Percentiles rank a stretch among this genome's conserved stretches.
Conservation (phyloP, 1,139 yeast species). For the Entelexis paramagnoliae region DNA sequence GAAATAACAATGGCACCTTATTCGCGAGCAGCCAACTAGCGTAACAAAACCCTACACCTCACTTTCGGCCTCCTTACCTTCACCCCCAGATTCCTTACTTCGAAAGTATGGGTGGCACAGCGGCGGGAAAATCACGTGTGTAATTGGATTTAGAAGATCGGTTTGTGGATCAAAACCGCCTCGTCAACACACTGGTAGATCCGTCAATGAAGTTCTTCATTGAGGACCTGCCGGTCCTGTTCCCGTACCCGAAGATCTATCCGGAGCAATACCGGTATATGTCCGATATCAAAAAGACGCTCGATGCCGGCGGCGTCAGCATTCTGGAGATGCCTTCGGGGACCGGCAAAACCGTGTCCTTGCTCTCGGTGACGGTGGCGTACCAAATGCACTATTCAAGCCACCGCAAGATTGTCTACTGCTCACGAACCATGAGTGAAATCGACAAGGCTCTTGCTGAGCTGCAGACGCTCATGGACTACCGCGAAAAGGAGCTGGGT, state of each 20-base stretch:
- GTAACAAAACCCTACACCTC: too few relatives aligned
- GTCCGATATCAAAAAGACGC: slow-evolving; percentile 86
- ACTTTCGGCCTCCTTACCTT: too few relatives aligned
- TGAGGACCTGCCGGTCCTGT: slow-evolving; percentile 88
- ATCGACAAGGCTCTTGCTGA: slow-evolving; percentile 97
- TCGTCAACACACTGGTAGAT: not conserved
- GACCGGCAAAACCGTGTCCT: slow-evolving; percentile 91
- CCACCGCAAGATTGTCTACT: slow-evolving; percentile 84
- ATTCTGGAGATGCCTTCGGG: slow-evolving; percentile 99
- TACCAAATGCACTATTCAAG: slow-evolving; percentile 94
- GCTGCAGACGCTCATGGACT: slow-evolving; percentile 78
- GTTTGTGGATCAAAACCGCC: not conserved
- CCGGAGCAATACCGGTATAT: slow-evolving; percentile 98
- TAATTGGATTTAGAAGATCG: not conserved
- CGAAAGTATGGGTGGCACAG: too few relatives aligned
- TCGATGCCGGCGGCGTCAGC: slow-evolving; percentile 97
- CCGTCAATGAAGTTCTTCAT: slow-evolving; percentile 49
- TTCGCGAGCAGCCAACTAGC: too few relatives aligned
- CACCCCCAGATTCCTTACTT: too few relatives aligned
- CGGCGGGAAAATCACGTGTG: not conserved
- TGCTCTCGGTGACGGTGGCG: slow-evolving; percentile 82
- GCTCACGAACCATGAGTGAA: slow-evolving; percentile 99
- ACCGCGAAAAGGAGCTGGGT: slow-evolving; percentile 71
- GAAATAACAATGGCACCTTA: too few relatives aligned
- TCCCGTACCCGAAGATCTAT: slow-evolving; percentile 94